A percentile compares a stretch with the other conserved stretches of the same genome.
phyloP scores from a whole-genome alignment of 2,329 filamentous ascomycete genomes.

The Eurotiales sp. region DNA sequence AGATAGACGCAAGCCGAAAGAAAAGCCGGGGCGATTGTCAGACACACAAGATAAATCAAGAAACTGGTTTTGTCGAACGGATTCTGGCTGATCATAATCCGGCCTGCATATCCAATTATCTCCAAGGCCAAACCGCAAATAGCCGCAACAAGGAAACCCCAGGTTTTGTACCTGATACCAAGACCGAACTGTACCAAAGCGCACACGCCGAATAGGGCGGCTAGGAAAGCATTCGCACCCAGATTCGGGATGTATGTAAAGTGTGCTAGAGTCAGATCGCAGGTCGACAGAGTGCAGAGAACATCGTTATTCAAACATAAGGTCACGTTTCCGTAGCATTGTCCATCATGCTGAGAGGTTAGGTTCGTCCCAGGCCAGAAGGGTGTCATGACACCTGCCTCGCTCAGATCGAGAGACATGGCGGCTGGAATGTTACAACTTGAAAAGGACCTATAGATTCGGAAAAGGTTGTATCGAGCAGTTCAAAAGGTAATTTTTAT shows the following conservation, averaged over 20 bases:
- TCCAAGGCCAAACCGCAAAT: neutral
- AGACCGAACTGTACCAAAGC: neutral
- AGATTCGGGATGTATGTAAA: neutral
- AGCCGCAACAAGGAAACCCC: neutral
- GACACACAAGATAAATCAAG: constrained; percentile 1
- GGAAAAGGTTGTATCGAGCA: neutral
- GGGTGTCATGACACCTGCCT: constrained; percentile 4
- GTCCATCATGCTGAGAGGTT: constrained; percentile 1
- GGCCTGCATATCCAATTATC: constrained; percentile 2
- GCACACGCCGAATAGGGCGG: neutral
- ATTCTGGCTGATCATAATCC: neutral
- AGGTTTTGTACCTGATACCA: constrained; percentile 2
- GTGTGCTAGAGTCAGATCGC: neutral
- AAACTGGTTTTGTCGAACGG: constrained; percentile 1
- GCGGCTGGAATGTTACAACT: neutral
- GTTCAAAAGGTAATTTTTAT: neutral
- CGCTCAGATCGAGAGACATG: constrained; percentile 7
- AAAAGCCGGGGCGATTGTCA: constrained; percentile 4
- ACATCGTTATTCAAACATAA: too few relatives aligned
- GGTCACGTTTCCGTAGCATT: constrained; percentile 9
- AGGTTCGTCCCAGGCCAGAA: constrained; percentile 7
- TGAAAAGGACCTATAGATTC: too few relatives aligned
- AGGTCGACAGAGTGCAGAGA: neutral
- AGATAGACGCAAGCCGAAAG: constrained; percentile 1
- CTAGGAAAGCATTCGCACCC: neutral